Evolutionary conservation across 2,329 filamentous ascomycete genomes (phyloP).

Genomic region (Colletotrichum plurivorum): DNA sequence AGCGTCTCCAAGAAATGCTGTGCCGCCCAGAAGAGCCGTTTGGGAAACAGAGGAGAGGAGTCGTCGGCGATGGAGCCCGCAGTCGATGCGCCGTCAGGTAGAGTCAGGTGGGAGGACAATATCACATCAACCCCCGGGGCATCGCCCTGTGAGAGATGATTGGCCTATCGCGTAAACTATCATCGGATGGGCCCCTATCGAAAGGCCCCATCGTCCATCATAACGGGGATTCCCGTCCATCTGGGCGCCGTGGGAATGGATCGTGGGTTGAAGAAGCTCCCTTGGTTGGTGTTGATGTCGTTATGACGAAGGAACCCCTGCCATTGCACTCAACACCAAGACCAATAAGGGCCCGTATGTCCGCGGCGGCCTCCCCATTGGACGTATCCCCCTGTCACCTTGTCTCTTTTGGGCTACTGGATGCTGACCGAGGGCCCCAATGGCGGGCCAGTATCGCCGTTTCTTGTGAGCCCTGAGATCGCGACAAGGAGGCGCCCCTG

Average conservation of each 20-base stretch:
- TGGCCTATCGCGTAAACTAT: neutral
- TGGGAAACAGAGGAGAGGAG: neutral
- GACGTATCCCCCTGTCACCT: neutral
- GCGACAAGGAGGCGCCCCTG: slow-evolving; percentile 25
- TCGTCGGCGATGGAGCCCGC: neutral
- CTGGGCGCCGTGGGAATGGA: slow-evolving; percentile 1
- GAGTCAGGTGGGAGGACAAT: slow-evolving; percentile 23
- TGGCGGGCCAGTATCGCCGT: slow-evolving; percentile 25
- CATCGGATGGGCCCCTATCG: neutral
- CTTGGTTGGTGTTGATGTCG: no score
- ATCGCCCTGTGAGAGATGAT: neutral
- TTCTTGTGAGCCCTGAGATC: slow-evolving; percentile 1
- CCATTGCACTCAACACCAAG: neutral
- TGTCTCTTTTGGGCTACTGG: neutral
- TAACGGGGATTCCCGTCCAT: slow-evolving; percentile 11
- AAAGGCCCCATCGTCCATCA: neutral
- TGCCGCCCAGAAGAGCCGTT: neutral
- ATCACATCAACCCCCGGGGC: neutral
- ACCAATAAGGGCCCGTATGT: slow-evolving; percentile 20
- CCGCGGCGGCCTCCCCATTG: slow-evolving; percentile 1
- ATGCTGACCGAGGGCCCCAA: neutral
- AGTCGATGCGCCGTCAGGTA: slow-evolving; percentile 29
- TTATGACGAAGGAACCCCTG: neutral
- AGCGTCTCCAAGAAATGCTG: no score
- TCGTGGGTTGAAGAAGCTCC: no score